Conservation (phyloP, 2,329 filamentous ascomycete species). For the Fusarium buxicola region DNA sequence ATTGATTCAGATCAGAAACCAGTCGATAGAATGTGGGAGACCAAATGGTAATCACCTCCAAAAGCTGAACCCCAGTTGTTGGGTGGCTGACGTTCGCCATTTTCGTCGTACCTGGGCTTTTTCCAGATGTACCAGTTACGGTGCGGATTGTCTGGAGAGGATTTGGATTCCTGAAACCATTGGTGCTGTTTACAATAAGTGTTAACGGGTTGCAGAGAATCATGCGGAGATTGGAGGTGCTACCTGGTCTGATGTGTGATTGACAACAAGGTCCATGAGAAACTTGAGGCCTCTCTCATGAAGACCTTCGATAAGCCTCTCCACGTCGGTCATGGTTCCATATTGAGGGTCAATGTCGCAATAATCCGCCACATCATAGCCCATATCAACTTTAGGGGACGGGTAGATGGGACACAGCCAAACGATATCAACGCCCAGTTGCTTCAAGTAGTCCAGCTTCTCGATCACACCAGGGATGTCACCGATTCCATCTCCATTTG, state of each 20-base stretch:
- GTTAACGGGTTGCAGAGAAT: neutral
- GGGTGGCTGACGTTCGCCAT: slow-evolving; percentile 71
- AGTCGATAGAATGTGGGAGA: slow-evolving; percentile 60
- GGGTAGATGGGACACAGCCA: slow-evolving; percentile 76
- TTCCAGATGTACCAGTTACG: slow-evolving; percentile 72
- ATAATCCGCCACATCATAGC: slow-evolving; percentile 78
- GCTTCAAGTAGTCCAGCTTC: slow-evolving; percentile 70
- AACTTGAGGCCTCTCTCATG: slow-evolving; percentile 74
- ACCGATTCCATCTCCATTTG: slow-evolving; percentile 69
- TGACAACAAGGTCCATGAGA: slow-evolving; percentile 80
- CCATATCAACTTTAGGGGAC: slow-evolving; percentile 74
- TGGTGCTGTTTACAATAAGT: slow-evolving; percentile 10
- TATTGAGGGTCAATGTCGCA: slow-evolving; percentile 72
- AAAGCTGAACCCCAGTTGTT: slow-evolving; percentile 76
- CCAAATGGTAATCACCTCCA: slow-evolving; percentile 48
- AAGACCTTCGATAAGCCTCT: slow-evolving; percentile 67
- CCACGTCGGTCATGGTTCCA: slow-evolving; percentile 74
- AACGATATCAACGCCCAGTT: slow-evolving; percentile 71
- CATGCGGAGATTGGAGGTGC: no score
- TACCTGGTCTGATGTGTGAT: slow-evolving; percentile 71
- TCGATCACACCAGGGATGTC: slow-evolving; percentile 71
- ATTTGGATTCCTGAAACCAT: slow-evolving; percentile 72
- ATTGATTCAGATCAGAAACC: slow-evolving; percentile 48
- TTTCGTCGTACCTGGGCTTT: slow-evolving; percentile 58
- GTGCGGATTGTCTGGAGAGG: slow-evolving; percentile 68